A percentile compares a stretch with the other conserved stretches of the same genome.
Conservation (phyloP, 805 yeast genomes). For the Saturnispora kantuleensis region DNA sequence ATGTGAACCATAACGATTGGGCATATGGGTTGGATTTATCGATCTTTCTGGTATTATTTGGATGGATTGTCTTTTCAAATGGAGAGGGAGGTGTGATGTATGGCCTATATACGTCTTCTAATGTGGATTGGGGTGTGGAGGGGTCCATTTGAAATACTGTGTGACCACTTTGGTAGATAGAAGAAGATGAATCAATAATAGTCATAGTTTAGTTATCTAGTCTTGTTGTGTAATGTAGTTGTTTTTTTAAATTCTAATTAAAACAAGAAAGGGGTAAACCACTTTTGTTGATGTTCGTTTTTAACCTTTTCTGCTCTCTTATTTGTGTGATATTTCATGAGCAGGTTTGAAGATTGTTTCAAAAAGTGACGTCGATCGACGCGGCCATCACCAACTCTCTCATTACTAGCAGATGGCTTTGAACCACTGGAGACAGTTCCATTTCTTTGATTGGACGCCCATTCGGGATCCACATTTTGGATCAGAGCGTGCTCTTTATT, state of each 20-base stretch:
- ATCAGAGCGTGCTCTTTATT: slow-evolving; percentile 54
- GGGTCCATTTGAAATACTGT: not conserved
- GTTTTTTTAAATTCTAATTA: not conserved
- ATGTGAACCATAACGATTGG: slow-evolving; percentile 31
- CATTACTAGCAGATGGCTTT: slow-evolving; percentile 20
- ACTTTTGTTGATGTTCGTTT: not conserved
- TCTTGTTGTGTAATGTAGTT: too few species aligned
- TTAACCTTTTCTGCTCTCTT: not conserved
- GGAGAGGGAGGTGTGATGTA: slow-evolving; percentile 15
- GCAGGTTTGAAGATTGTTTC: slow-evolving; percentile 5
- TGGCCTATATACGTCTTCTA: slow-evolving; percentile 11
- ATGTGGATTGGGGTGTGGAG: not conserved
- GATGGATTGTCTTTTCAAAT: slow-evolving; percentile 8
- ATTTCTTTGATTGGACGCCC: slow-evolving; percentile 75
- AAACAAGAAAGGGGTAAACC: not conserved
- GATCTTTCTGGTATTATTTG: not conserved
- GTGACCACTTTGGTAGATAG: not conserved
- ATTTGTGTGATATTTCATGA: slow-evolving; percentile 2
- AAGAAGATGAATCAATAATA: not conserved
- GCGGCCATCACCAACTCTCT: not conserved
- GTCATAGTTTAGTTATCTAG: too few species aligned
- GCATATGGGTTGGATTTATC: slow-evolving; percentile 31
- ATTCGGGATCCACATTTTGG: slow-evolving; percentile 73
- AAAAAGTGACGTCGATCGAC: not conserved
- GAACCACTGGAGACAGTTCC: slow-evolving; percentile 53